These are phyloP conservation scores for Melastoma candidum DNA, from an alignment of 441 rosid species.

Conservation along the genomic window DNA sequence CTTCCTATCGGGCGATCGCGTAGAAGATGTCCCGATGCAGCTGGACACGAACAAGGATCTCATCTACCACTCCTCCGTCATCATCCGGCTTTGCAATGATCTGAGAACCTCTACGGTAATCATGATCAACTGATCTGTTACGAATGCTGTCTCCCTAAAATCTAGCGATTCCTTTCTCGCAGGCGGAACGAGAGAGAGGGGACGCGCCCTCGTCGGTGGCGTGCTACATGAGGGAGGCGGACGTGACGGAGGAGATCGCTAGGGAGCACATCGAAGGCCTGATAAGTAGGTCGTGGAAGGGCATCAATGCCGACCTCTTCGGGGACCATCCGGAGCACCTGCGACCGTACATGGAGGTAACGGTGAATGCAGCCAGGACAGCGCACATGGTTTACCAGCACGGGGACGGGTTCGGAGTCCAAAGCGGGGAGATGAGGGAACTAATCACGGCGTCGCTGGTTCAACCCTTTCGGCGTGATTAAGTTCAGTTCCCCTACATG, in stretches of 20 bases:
- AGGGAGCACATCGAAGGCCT: constrained; percentile 15
- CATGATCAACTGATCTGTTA: too few relatives aligned
- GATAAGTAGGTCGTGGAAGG: constrained; percentile 21
- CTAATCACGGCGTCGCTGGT: constrained; percentile 28
- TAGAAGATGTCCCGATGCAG: constrained; percentile 5
- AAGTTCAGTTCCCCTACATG: too few relatives aligned
- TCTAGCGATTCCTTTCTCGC: neutral
- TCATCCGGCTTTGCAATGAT: constrained; percentile 47
- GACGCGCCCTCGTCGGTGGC: constrained; percentile 36
- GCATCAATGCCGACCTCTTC: constrained; percentile 11
- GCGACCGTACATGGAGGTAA: constrained; percentile 15
- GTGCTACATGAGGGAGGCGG: constrained; percentile 28
- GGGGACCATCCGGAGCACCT: neutral
- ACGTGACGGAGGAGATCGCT: constrained; percentile 24
- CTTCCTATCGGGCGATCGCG: constrained; percentile 8
- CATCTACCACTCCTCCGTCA: constrained; percentile 22
- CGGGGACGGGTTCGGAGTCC: constrained; percentile 40
- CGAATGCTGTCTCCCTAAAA: too few relatives aligned
- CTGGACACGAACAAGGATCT: constrained; percentile 20
- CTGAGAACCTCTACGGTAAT: constrained; percentile 37
- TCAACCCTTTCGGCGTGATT: constrained; percentile 17
- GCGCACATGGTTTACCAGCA: constrained; percentile 31
- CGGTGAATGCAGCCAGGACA: constrained; percentile 30
- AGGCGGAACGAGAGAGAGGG: constrained; percentile 45
- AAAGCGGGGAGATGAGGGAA: constrained; percentile 19